phyloP scores from a whole-genome alignment of 179 eudicot genomes.

The Vitellaria paradoxa region DNA sequence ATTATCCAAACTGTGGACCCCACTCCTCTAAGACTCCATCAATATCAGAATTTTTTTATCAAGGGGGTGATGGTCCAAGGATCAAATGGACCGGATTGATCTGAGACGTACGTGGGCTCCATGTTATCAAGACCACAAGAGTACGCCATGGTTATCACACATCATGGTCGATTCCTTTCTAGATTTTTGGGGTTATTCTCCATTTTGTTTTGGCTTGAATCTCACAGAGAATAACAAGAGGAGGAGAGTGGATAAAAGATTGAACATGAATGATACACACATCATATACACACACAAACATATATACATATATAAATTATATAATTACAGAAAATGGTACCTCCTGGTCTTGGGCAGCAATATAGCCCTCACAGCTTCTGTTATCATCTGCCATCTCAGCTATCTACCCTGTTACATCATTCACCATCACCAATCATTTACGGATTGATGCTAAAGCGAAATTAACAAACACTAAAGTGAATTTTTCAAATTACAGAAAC shows the following conservation, averaged over 20 bases:
- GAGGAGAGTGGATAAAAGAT: background rate
- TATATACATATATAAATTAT: too few relatives aligned
- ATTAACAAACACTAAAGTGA: background rate
- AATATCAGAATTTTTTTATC: slow-evolving; percentile 1
- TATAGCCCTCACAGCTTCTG: slow-evolving; percentile 23
- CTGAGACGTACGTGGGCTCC: slow-evolving; percentile 2
- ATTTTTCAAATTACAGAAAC: background rate
- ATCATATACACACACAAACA: background rate
- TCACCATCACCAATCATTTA: background rate
- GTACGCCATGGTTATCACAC: background rate
- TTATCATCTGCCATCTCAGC: slow-evolving; percentile 38
- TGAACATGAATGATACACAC: background rate
- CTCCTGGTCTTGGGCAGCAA: slow-evolving; percentile 37
- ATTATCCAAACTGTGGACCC: background rate
- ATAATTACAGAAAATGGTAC: slow-evolving; percentile 6
- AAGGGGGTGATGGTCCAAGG: background rate
- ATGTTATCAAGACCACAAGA: background rate
- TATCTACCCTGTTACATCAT: slow-evolving; percentile 19
- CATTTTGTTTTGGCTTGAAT: background rate
- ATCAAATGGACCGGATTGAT: slow-evolving; percentile 17
- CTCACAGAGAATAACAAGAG: background rate
- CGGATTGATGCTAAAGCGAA: background rate
- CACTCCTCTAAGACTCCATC: background rate
- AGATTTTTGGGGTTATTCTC: background rate
- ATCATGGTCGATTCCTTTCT: background rate